Evolutionary conservation across 352 stramenopile species (phyloP), one percentile per base, ranked within the genome.

Genomic region (Phytophthora gonapodyides): DNA sequence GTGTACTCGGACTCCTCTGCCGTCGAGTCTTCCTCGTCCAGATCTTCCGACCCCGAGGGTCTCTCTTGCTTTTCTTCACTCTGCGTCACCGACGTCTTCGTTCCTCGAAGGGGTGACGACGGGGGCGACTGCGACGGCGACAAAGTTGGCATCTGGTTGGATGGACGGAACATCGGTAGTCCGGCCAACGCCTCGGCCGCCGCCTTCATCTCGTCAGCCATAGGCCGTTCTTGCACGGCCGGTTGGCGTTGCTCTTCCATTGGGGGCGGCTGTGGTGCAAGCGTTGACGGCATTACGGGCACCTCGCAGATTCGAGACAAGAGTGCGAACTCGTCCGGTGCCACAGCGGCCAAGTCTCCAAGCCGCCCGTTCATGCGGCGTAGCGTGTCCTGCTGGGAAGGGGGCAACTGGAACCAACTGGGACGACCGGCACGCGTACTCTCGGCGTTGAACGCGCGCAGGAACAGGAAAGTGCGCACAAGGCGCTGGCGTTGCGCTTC

Each of bases 201-300:
- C 13, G 58, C 67, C 16, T 70, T 72, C 62, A 78, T 73, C 38
- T 78, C 70, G n/a, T 67, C 64, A 3, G 16, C 53, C 57, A 71
- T 61, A 7, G 48, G 57, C 7, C 31, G 47, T 17, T 55, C 45
- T 31, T 31, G 27, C 27, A 31, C 27, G 27, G 27, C 8, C 37
- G 15, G 12, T 11, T 56, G 41, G 19, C 7, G 7, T 48, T 51
- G 43, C 16, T 15, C 0, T 7, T 40, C 33, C 19, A 42, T n/a
- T 40, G 16, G 50, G n/a, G 30, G 15, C 15, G 2, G 1, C 42
- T 46, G 31, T 2, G 7, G 11, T 13, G 24, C n/a, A 13, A 31
- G 11, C 16, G 17, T 5, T 11, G 16, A 12, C 17, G 41, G 45
- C 1, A 15, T 34, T 15, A 44, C 24, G 10, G 19, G 12, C 37